A percentile compares a stretch with the other conserved stretches of the same genome.
These are phyloP conservation scores for Pseudocohnilembus persalinus DNA, from an alignment of 169 alveolate species.

Conservation along the genomic window DNA sequence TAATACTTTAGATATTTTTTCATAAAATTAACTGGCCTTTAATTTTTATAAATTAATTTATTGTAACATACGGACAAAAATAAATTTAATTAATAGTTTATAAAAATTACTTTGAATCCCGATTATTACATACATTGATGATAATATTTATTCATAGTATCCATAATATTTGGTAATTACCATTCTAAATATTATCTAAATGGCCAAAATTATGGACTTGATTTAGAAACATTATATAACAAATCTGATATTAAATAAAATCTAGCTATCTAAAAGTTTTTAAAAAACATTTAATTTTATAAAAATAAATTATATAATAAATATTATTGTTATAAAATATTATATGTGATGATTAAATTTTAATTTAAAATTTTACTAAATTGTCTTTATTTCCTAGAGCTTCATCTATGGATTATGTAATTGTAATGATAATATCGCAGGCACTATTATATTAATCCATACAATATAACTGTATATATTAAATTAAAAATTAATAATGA, in stretches of 20 bases:
- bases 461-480: too few relatives aligned
- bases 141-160: too few relatives aligned
- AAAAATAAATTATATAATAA: too few relatives aligned
- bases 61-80: neutral
- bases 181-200: neutral
- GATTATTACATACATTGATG: neutral
- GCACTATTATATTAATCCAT: neutral
- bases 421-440: neutral
- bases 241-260: neutral
- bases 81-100: too few relatives aligned
- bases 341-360: too few relatives aligned
- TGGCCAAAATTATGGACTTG: neutral
- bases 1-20: neutral
- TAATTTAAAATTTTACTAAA: neutral
- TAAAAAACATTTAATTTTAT: too few relatives aligned
- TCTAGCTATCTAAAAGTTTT: neutral
- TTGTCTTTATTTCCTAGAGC: neutral
- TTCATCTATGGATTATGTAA: neutral
- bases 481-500: too few relatives aligned
- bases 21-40: neutral
- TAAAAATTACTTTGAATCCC: neutral
- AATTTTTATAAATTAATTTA: too few relatives aligned
- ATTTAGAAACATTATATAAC: neutral
- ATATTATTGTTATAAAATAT: too few relatives aligned
- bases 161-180: neutral